Conservation (phyloP, 2,329 filamentous ascomycete species). For the Paraphaeosphaeria sporulosa region DNA sequence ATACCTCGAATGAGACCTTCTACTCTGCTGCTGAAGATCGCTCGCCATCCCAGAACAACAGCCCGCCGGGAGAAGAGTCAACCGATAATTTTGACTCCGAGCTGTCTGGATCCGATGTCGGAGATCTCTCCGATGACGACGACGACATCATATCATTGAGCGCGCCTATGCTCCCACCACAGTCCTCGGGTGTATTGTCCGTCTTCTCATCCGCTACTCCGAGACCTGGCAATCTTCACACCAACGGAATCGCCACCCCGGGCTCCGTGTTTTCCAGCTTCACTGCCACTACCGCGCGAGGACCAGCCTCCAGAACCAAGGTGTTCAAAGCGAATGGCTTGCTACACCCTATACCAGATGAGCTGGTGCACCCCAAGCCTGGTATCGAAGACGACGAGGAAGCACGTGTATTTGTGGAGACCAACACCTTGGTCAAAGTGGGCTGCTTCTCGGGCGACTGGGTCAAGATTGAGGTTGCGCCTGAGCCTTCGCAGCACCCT, state of each 20-base stretch:
- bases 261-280: conserved; percentile 90
- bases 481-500: conserved; percentile 74
- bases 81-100: conserved; percentile 62
- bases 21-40: conserved; percentile 87
- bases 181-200: conserved; percentile 79
- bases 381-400: conserved; percentile 84
- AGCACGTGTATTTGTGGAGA: conserved; percentile 88
- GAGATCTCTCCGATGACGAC: conserved; percentile 86
- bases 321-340: conserved; percentile 86
- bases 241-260: conserved; percentile 80
- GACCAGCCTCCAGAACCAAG: conserved; percentile 72
- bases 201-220: conserved; percentile 83
- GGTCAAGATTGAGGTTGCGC: conserved; percentile 82
- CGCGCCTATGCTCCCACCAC: conserved; percentile 78
- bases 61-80: conserved; percentile 51
- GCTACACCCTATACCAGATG: conserved; percentile 73
- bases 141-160: conserved; percentile 93
- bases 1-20: conserved; percentile 89
- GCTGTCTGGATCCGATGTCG: conserved; percentile 70
- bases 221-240: conserved; percentile 72
- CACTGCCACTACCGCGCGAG: conserved; percentile 81
- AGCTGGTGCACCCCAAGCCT: conserved; percentile 85
- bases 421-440: conserved; percentile 83
- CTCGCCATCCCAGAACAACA: conserved; percentile 46
- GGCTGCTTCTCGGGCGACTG: conserved; percentile 98